A percentile compares a stretch with the other conserved stretches of the same genome.
Conservation (phyloP, 371 early-diverging fungal genomes). For the Parasitella parasitica region DNA sequence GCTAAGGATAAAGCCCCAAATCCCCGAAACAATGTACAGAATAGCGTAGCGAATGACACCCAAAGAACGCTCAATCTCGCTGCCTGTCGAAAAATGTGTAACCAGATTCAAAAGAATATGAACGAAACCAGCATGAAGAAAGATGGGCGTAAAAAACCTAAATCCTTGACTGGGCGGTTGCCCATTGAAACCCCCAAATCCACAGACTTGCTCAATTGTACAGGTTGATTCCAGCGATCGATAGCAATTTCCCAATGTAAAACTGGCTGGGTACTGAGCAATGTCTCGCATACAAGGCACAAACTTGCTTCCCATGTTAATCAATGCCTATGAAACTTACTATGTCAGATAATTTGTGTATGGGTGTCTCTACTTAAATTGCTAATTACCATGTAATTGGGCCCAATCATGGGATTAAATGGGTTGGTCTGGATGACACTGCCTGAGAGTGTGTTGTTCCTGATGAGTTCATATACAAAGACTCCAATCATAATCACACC, state of each 20-base stretch:
- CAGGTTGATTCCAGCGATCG: slow-evolving; percentile 20
- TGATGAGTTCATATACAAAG: slow-evolving; percentile 44
- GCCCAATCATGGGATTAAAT: slow-evolving; percentile 57
- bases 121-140: slow-evolving; percentile 79
- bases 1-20: slow-evolving; percentile 76
- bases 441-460: slow-evolving; percentile 25
- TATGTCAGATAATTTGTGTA: not conserved
- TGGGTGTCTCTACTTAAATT: not conserved
- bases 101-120: slow-evolving; percentile 71
- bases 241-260: slow-evolving; percentile 11
- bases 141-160: slow-evolving; percentile 75
- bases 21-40: slow-evolving; percentile 63
- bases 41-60: slow-evolving; percentile 50
- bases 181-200: slow-evolving; percentile 42
- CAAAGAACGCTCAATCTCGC: slow-evolving; percentile 67
- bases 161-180: slow-evolving; percentile 67
- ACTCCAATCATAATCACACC: slow-evolving; percentile 43
- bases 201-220: slow-evolving; percentile 45
- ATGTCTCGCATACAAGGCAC: slow-evolving; percentile 49
- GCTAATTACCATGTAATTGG: slow-evolving; percentile 29
- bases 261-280: slow-evolving; percentile 7
- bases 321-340: slow-evolving; percentile 20
- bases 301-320: slow-evolving; percentile 51
- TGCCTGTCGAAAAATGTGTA: slow-evolving; percentile 64
- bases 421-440: slow-evolving; percentile 28